Evolutionary conservation across 2,329 filamentous ascomycete genomes (phyloP).

Genomic region (Colletotrichum acutatum): DNA sequence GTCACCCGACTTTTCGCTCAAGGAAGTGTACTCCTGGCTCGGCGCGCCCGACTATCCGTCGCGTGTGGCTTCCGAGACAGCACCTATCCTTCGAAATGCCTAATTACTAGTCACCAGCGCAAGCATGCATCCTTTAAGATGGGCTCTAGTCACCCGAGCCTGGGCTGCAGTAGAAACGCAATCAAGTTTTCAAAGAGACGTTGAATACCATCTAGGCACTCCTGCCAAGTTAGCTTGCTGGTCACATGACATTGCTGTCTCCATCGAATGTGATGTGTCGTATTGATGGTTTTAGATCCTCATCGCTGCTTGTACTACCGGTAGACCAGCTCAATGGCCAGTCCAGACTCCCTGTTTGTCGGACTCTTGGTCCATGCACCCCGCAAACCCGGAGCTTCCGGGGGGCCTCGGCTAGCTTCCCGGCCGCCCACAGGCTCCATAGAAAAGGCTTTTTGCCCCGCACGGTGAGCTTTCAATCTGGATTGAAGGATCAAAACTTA

Average conservation of each 20-base stretch:
- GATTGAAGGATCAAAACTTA: too few species aligned
- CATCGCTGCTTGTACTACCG: background rate
- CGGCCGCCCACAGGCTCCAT: background rate
- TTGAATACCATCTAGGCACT: background rate
- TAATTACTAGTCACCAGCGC: too few species aligned
- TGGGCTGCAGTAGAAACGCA: background rate
- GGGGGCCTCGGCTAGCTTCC: background rate
- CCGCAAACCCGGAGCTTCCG: background rate
- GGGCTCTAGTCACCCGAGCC: too few species aligned
- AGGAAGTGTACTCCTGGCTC: too few species aligned
- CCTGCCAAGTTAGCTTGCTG: background rate
- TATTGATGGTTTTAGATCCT: background rate
- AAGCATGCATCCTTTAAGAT: too few species aligned
- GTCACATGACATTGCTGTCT: background rate
- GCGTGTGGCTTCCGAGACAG: too few species aligned
- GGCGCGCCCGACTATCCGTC: too few species aligned
- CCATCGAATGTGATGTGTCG: background rate
- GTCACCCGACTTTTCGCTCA: too few species aligned
- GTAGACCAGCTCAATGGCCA: too few species aligned
- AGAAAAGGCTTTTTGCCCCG: background rate
- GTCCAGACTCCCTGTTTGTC: too few species aligned
- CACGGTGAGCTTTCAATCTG: too few species aligned
- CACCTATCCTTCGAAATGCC: too few species aligned
- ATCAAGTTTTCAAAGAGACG: background rate
- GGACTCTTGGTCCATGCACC: background rate